These are phyloP conservation scores for Chaetomium sp. DNA, from an alignment of 2,329 filamentous ascomycete species.

Conservation along the genomic window DNA sequence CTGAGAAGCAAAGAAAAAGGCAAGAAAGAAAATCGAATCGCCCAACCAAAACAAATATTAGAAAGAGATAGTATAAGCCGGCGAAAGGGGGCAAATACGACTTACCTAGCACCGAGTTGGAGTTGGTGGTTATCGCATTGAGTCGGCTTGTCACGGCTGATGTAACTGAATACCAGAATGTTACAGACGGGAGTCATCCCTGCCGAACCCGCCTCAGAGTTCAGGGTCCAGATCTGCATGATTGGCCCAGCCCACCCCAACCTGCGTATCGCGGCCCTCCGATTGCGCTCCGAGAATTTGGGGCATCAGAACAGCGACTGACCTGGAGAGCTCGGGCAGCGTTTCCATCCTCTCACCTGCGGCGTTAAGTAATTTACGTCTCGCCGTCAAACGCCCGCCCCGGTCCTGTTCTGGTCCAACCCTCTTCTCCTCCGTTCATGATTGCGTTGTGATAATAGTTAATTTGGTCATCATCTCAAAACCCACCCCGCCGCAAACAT, in stretches of 20 bases:
- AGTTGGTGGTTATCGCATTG: neutral
- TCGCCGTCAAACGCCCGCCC: neutral
- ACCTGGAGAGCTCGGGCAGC: neutral
- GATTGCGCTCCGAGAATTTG: constrained; percentile 30
- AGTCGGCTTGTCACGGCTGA: constrained; percentile 17
- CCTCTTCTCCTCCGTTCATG: neutral
- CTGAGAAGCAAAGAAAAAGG: neutral
- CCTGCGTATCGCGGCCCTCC: constrained; percentile 21
- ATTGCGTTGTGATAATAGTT: neutral
- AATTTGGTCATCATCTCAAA: neutral
- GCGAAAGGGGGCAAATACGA: neutral
- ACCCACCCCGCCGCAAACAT: constrained; percentile 38
- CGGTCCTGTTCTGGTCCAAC: neutral
- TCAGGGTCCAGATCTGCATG: constrained; percentile 18
- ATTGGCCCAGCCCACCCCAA: constrained; percentile 22
- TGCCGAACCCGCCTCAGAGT: neutral
- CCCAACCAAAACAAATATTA: neutral
- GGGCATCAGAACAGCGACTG: neutral
- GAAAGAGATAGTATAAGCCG: neutral
- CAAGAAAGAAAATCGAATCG: neutral
- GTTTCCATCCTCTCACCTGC: neutral
- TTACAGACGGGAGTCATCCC: neutral
- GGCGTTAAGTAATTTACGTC: neutral
- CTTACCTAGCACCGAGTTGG: neutral
- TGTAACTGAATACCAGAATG: neutral